phyloP scores from a whole-genome alignment of 148 eudicot species.

The Polygonum aviculare region DNA sequence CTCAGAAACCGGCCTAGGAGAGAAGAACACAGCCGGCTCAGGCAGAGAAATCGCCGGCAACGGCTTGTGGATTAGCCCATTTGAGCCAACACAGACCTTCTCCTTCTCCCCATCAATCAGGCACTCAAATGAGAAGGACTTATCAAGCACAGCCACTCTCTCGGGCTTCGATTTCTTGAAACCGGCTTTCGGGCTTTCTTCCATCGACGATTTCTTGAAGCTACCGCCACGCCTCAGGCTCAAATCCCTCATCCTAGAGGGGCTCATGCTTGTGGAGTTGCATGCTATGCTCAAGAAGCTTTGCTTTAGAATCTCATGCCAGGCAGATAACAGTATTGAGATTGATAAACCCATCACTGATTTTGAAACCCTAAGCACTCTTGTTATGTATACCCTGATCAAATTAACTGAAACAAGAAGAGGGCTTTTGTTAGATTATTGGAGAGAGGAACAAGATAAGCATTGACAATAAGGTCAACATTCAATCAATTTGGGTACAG shows the following conservation, averaged over 20 bases:
- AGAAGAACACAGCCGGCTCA: slow-evolving; percentile 53
- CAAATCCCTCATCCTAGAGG: slow-evolving; percentile 25
- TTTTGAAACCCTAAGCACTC: slow-evolving; percentile 2
- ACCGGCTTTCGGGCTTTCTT: slow-evolving; percentile 8
- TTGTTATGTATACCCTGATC: background rate
- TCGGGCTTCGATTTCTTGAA: slow-evolving; percentile 30
- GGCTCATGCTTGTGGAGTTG: slow-evolving; percentile 9
- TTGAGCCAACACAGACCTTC: slow-evolving; percentile 9
- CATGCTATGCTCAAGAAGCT: slow-evolving; percentile 18
- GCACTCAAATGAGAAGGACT: slow-evolving; percentile 51
- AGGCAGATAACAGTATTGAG: slow-evolving; percentile 42
- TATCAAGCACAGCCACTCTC: slow-evolving; percentile 35
- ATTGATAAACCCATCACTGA: slow-evolving; percentile 36
- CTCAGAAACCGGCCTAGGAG: slow-evolving; percentile 72
- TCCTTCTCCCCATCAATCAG: slow-evolving; percentile 21
- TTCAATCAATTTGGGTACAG: slow-evolving; percentile 2
- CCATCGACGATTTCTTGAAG: slow-evolving; percentile 29
- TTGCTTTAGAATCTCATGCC: slow-evolving; percentile 47
- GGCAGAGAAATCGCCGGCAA: slow-evolving; percentile 50
- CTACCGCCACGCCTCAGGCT: slow-evolving; percentile 29
- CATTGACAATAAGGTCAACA: background rate
- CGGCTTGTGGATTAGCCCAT: slow-evolving; percentile 30
- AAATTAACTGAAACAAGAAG: background rate
- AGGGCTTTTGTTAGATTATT: background rate
- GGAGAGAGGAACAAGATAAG: background rate